Conservation (phyloP, 225 moss, liverwort and hornwort species). For the Pleurozium schreberi region DNA sequence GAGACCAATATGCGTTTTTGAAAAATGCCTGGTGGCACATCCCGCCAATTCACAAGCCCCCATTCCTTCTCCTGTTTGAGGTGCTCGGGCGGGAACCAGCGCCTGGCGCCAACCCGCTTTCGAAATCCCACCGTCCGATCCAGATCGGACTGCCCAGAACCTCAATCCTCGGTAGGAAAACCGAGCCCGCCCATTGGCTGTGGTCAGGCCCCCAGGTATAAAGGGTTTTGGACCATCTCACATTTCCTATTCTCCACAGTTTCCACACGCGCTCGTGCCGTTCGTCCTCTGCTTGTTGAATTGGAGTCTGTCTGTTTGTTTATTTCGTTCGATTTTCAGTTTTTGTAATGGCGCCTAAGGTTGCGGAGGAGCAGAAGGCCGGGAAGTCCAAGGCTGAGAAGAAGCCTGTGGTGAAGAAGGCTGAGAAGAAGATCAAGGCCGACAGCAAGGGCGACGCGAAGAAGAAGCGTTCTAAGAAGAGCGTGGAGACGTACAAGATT, state of each 20-base stretch:
- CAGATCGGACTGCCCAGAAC: neutral
- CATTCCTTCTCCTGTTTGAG: neutral
- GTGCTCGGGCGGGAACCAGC: neutral
- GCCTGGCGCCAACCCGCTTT: neutral
- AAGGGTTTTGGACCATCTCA: neutral
- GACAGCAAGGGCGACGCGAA: slow-evolving; percentile 7
- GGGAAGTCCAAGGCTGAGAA: slow-evolving; percentile 19
- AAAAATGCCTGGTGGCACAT: neutral
- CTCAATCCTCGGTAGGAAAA: neutral
- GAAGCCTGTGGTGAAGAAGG: slow-evolving; percentile 24
- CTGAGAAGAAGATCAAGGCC: slow-evolving; percentile 14
- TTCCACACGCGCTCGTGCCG: fast-evolving
- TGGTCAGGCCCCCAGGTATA: neutral
- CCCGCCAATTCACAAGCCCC: neutral
- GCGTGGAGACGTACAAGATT: slow-evolving; percentile 5
- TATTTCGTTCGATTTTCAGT: neutral
- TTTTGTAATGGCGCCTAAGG: neutral
- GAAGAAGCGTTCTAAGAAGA: slow-evolving; percentile 16
- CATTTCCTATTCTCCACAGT: fast-evolving
- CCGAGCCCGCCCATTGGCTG: neutral
- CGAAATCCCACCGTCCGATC: neutral
- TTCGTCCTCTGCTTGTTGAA: no score
- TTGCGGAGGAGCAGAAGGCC: slow-evolving; percentile 9
- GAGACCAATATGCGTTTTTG: neutral
- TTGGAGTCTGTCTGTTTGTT: no score